phyloP scores from a whole-genome alignment of 2,329 filamentous ascomycete genomes.

The Chaetothyriales sp. region DNA sequence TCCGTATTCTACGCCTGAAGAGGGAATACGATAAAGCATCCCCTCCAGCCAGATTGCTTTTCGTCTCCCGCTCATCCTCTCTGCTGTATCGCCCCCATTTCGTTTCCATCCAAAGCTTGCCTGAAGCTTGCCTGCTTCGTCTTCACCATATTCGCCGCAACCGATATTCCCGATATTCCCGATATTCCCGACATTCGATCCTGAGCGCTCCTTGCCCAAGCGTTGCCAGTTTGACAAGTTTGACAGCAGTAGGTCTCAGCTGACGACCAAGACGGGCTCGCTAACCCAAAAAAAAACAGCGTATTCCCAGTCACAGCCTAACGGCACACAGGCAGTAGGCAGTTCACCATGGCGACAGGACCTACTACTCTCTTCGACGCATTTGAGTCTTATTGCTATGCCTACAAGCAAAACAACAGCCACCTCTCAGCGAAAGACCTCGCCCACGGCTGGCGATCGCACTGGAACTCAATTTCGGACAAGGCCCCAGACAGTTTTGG shows the following conservation, averaged over 20 bases:
- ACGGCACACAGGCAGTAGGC: background rate
- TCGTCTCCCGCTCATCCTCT: no score
- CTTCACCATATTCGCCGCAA: background rate
- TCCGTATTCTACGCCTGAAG: no score
- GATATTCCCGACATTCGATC: background rate
- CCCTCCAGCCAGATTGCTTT: no score
- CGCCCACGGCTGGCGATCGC: conserved; percentile 9
- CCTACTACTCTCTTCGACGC: background rate
- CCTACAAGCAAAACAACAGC: conserved; percentile 12
- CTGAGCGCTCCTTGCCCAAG: no score
- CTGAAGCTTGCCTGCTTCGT: no score
- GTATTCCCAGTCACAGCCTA: background rate
- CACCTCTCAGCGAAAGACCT: conserved; percentile 11
- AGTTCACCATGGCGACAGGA: background rate
- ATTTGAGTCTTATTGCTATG: conserved; percentile 10
- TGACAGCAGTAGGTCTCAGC: background rate
- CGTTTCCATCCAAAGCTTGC: no score
- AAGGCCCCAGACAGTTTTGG: conserved; percentile 3
- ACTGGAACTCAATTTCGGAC: conserved; percentile 8
- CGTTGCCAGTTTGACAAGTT: background rate
- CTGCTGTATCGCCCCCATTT: no score
- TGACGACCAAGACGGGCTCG: background rate
- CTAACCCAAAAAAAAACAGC: background rate
- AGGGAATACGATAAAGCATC: no score
- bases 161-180: background rate